Evolutionary conservation across 805 yeast genomes (phyloP), one percentile per base, ranked within the genome.

Genomic region (Metschnikowia peoriensis): DNA sequence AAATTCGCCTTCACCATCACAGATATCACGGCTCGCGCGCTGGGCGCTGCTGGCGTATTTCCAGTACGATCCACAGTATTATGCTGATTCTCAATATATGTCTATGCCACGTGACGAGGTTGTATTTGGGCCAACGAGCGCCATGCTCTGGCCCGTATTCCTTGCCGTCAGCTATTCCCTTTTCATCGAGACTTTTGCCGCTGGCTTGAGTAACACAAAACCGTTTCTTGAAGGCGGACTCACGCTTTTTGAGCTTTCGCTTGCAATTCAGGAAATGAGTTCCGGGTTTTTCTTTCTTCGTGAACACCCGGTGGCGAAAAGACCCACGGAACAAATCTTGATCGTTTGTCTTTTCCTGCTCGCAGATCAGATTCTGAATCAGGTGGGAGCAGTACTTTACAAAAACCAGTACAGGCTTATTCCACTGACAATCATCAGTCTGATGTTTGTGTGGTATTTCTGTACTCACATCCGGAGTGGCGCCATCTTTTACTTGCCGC

Each of bases 201-300:
- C 86, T 2, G 81, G 80, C 28, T 74, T 83, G 8, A 75, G 78
- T 50, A 88, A 88, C 9, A 56, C 55, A 39, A 72, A 72, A 41
- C 87, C 89, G 7, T 74, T 77, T 50, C 77, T 81, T 17, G 92
- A 86, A 51, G 79, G 85, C 14, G 89, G 89, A 0, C 71, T 87
- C 56, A 84, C 94, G 0, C 68, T 88, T 37, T 86, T 88, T 67
- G 94, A 88, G 65, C 86, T 83, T 60, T 85, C 93, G 4, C 65
- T 86, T 14, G 88, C 89, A 11, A 86, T 86, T 62, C 92, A 87
- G 61, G 94, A 88, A 59, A 84, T 79, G 52, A 86, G 79, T 64
- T 73, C 76, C 22, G 69, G 67, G 2, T 57, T 65, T 42, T 62
- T 70, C 47, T 51, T 53, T 40, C 61, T 67, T 41, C 64, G 68